Evolutionary conservation across 805 yeast species (phyloP).

Genomic region (Metschnikowia arizonensis): DNA sequence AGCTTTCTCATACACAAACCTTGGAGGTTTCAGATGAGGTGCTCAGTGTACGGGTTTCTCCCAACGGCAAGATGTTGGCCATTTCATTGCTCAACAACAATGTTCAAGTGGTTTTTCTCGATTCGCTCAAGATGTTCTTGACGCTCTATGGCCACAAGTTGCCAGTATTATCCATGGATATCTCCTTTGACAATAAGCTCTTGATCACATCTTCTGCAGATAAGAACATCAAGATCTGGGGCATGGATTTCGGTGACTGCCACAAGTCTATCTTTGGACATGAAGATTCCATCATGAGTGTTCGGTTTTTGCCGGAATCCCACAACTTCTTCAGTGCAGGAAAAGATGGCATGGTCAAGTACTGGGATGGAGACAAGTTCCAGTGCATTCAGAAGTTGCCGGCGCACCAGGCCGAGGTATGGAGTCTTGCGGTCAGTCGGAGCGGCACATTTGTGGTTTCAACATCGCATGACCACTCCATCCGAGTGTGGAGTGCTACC

Average conservation of each 20-base stretch:
- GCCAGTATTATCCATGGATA: constrained; percentile 90
- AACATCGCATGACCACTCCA: constrained; percentile 89
- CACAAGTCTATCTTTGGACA: constrained; percentile 96
- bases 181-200: constrained; percentile 82
- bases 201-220: constrained; percentile 94
- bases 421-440: constrained; percentile 79
- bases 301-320: constrained; percentile 74
- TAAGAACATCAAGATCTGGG: constrained; percentile 97
- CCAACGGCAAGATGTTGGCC: constrained; percentile 73
- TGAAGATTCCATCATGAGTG: constrained; percentile 91
- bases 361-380: constrained; percentile 98
- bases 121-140: constrained; percentile 79
- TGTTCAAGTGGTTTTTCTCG: constrained; percentile 89
- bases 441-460: constrained; percentile 71
- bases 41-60: constrained; percentile 71
- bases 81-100: constrained; percentile 87
- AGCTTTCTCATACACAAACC: constrained; percentile 69
- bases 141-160: constrained; percentile 94
- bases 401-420: constrained; percentile 86
- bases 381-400: constrained; percentile 84
- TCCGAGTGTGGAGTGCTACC: constrained; percentile 89
- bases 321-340: constrained; percentile 88
- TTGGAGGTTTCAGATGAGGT: constrained; percentile 86
- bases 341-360: constrained; percentile 84
- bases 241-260: constrained; percentile 97